phyloP scores from a whole-genome alignment of 805 yeast species.

The Peterozyma toletana region DNA sequence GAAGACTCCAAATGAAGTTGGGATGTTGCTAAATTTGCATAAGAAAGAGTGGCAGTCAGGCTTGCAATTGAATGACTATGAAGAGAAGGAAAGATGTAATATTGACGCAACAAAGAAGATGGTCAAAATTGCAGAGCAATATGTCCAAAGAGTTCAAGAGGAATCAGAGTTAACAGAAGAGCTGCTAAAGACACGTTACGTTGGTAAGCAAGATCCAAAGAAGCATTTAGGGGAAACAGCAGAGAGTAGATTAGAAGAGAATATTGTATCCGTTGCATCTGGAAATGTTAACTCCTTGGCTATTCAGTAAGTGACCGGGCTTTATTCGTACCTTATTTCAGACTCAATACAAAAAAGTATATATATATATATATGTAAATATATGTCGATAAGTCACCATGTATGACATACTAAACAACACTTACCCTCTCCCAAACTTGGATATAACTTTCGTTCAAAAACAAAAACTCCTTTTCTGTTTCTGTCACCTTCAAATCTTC shows the following conservation, averaged over 20 bases:
- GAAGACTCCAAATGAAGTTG: conserved; percentile 87
- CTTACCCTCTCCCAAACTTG: conserved; percentile 56
- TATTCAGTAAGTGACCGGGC: conserved; percentile 43
- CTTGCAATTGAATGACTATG: conserved; percentile 67
- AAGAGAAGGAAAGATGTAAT: conserved; percentile 69
- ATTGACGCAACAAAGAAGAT: conserved; percentile 64
- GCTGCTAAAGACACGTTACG: conserved; percentile 89
- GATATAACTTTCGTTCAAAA: conserved; percentile 53
- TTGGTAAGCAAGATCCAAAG: conserved; percentile 98
- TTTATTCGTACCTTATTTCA: not conserved
- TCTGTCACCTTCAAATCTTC: conserved; percentile 39
- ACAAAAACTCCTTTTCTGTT: conserved; percentile 51
- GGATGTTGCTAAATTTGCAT: conserved; percentile 89
- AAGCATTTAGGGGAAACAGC: conserved; percentile 91
- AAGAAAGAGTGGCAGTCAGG: conserved; percentile 96
- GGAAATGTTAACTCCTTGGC: conserved; percentile 89
- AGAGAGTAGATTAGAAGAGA: conserved; percentile 79
- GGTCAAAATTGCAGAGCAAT: conserved; percentile 86
- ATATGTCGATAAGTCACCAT: no score
- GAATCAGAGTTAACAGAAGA: conserved; percentile 85
- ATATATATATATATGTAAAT: no score
- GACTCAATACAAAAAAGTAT: no score
- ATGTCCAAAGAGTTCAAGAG: conserved; percentile 85
- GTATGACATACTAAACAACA: not conserved
- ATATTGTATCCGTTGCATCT: conserved; percentile 79